Evolutionary conservation across 106 monocot genomes (phyloP), one percentile per base, ranked within the genome.

Genomic region (Apostasia shenzhenica): DNA sequence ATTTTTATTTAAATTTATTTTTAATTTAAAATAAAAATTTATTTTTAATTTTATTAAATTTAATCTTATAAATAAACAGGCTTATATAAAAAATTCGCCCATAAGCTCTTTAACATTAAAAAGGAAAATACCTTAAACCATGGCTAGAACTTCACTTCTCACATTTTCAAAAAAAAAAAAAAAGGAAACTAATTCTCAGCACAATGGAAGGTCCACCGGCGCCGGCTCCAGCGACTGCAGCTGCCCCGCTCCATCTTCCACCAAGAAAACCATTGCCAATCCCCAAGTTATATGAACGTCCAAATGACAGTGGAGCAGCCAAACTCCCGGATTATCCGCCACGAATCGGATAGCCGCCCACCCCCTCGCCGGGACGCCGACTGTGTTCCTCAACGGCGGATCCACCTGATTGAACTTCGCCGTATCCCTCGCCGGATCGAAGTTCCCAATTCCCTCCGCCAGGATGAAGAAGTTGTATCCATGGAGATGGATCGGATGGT

Each of bases 281-380:
- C 88, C 88, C 88, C 84, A 88, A 2, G 76, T 79, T 7, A 85
- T 79, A 47, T 88, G 88, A 8, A 84, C 81, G 47, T 88, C 88
- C 69, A 88, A 76, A 70, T 88, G 84, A 59, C 88, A 85, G 43
- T 85, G 84, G 73, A 88, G 55, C 8, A 88, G 73, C 88, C 88
- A 88, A 13, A 85, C 82, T 5, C 84, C 84, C 0, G 88, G 88
- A 57, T 88, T 88, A 57, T 88, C 84, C 1, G 88, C 88, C 38
- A 73, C 79, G 66, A 88, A 88, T 38, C 84, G 67, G 59, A 88
- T 84, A 40, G 79, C 88, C 0, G 88, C 70, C 88, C 88, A 88
- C 26, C 88, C 88, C 14, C 72, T 82, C 5, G 72, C 77, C 39
- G 88, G 81, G 45, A 88, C 84, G 0, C 50, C 76, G 3, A 88